Base-by-base conservation (phyloP, 768 basidiomycete species). In the Boletus subparvulus region DNA sequence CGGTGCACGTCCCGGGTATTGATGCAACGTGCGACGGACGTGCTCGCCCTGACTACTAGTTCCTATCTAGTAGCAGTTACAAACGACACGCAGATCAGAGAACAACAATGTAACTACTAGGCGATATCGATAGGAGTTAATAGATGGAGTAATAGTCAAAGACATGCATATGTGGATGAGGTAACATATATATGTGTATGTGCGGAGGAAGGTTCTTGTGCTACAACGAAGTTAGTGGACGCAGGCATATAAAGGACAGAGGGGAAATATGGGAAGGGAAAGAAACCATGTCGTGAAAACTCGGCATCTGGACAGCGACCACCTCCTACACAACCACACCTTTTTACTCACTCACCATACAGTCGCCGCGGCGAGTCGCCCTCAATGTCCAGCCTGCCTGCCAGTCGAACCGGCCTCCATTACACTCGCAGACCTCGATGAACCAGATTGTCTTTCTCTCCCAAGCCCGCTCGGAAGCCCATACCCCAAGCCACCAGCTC, bases 381-480 rank as follows among this genome's bases (percentile, higher is more conserved):
- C 39, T 66, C 67, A 1, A 60, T 66, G 49, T 78, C 76, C 65
- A 72, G 62, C 59, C 71, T 69, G 33, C 74, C 59, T 73, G 54
- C 56, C 72, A 68, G 60, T 51, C 11, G 61, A 57, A 17, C 50
- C 56, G 1, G 41, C 32, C 30, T 60, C 71, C 44, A 59, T 51
- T 28, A 50, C 65, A 32, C 71, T 64, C 50, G 59, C 64, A 17
- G 73, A 73, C 39, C 71, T 69, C 41, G 71, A 58, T 9, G 74
- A 76, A 36, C 69, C 69, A 21, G 65, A 56, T 41, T 66, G 60
- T 41, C 61, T 65, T 65, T 58, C 68, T 28, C 61, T 63, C 58
- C 55, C 59, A 61, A 55, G 54, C 50, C 54, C 60, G 44, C 58
- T 59, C 56, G 60, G 50, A 54, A 59, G 36, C 32, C 45, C 63